Conservation (phyloP, 148 eudicot species). For the Vaccinium vitisidaea region DNA sequence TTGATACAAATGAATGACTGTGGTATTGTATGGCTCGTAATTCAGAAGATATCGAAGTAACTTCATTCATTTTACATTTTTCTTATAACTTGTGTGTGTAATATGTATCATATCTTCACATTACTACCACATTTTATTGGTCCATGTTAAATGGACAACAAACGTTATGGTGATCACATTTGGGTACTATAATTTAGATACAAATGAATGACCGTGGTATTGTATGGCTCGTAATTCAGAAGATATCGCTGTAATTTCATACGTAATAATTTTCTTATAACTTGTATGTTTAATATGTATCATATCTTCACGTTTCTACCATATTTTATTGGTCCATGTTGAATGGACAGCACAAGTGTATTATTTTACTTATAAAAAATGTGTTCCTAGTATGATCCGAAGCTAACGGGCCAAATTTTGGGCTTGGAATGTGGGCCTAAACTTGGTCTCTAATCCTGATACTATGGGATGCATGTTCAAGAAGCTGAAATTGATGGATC, state of each 20-base stretch:
- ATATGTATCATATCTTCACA: too few species aligned
- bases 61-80: too few species aligned
- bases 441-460: not conserved
- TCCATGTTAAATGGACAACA: not conserved
- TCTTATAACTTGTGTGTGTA: too few species aligned
- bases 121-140: too few species aligned
- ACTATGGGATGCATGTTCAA: not conserved
- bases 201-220: not conserved
- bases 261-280: too few species aligned
- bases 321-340: too few species aligned
- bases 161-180: not conserved
- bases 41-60: too few species aligned
- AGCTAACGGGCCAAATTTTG: not conserved
- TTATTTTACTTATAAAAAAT: not conserved
- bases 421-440: not conserved
- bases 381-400: not conserved
- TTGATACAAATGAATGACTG: not conserved
- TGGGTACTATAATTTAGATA: not conserved
- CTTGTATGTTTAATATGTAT: too few species aligned
- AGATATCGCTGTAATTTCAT: too few species aligned
- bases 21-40: too few species aligned
- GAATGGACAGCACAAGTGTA: not conserved
- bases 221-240: too few species aligned
- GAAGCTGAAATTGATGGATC: not conserved
- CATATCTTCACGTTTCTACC: too few species aligned